phyloP scores from a whole-genome alignment of 1,139 yeast species.

The Lodderomyces pseudojiufengensis region DNA sequence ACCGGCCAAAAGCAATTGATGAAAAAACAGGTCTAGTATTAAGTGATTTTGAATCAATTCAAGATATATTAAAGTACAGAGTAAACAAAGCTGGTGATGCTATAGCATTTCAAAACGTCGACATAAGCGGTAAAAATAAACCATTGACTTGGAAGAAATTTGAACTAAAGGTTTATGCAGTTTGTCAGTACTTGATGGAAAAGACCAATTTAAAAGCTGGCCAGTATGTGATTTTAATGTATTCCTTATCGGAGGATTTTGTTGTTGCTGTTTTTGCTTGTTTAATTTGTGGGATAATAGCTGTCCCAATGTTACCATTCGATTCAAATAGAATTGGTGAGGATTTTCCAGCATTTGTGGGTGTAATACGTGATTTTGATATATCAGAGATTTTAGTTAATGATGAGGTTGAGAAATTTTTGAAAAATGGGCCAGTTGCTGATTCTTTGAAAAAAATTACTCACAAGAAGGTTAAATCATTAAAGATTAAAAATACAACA shows the following conservation, averaged over 20 bases:
- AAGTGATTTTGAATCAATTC: conserved; percentile 66
- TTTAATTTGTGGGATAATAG: conserved; percentile 72
- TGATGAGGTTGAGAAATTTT: conserved; percentile 65
- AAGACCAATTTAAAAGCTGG: conserved; percentile 60
- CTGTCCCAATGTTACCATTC: conserved; percentile 77
- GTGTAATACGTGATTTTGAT: conserved; percentile 65
- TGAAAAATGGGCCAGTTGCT: conserved; percentile 67
- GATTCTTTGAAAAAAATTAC: conserved; percentile 59
- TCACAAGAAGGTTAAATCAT: conserved; percentile 40
- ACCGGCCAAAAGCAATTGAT: conserved; percentile 69
- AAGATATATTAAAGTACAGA: conserved; percentile 77
- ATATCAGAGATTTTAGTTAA: conserved; percentile 74
- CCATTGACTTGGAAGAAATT: conserved; percentile 82
- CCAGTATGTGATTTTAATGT: conserved; percentile 73
- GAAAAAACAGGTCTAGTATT: conserved; percentile 72
- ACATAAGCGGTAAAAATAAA: conserved; percentile 47
- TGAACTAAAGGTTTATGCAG: conserved; percentile 71
- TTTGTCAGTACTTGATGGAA: conserved; percentile 54
- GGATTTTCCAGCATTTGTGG: conserved; percentile 68
- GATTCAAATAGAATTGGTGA: conserved; percentile 69
- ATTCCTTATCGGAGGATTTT: conserved; percentile 84
- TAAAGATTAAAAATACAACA: conserved; percentile 63
- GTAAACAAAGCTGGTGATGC: conserved; percentile 74
- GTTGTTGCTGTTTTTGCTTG: conserved; percentile 85
- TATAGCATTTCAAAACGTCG: conserved; percentile 71